A percentile compares a stretch with the other conserved stretches of the same genome.
phyloP scores from a whole-genome alignment of 2,329 filamentous ascomycete genomes.

The Macrophomina pseudophaseolina region DNA sequence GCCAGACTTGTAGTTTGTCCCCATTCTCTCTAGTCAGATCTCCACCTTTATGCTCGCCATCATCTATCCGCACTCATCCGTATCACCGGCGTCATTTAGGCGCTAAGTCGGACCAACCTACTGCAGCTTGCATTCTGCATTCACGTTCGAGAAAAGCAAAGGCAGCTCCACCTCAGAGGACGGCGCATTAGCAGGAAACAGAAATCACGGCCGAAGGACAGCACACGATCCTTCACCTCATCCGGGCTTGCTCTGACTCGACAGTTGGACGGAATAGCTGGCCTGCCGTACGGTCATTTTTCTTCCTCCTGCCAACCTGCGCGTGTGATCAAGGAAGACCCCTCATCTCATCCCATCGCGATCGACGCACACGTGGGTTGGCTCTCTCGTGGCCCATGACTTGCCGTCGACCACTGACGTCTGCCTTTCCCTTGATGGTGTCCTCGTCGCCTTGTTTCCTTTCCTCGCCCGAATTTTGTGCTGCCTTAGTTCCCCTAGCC shows the following conservation, averaged over 20 bases:
- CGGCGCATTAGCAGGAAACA: too few relatives aligned
- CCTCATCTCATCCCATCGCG: background rate
- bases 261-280: background rate
- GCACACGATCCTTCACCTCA: slow-evolving; percentile 1
- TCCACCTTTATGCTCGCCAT: background rate
- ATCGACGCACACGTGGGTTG: slow-evolving; percentile 6
- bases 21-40: background rate
- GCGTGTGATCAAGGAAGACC: background rate
- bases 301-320: background rate
- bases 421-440: background rate
- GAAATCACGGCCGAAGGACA: background rate
- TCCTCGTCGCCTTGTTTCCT: too few relatives aligned
- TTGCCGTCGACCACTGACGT: background rate
- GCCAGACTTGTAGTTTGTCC: background rate
- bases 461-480: too few relatives aligned
- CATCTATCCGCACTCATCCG: background rate
- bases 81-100: background rate
- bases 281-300: background rate
- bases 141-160: background rate
- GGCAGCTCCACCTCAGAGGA: background rate
- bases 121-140: background rate
- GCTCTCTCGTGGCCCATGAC: background rate
- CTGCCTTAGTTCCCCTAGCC: too few relatives aligned
- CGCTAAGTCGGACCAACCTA: background rate
- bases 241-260: background rate